Percentiles rank a stretch among this genome's conserved stretches.
phyloP scores from a whole-genome alignment of 768 basidiomycete genomes.

The Mycena haematopus region DNA sequence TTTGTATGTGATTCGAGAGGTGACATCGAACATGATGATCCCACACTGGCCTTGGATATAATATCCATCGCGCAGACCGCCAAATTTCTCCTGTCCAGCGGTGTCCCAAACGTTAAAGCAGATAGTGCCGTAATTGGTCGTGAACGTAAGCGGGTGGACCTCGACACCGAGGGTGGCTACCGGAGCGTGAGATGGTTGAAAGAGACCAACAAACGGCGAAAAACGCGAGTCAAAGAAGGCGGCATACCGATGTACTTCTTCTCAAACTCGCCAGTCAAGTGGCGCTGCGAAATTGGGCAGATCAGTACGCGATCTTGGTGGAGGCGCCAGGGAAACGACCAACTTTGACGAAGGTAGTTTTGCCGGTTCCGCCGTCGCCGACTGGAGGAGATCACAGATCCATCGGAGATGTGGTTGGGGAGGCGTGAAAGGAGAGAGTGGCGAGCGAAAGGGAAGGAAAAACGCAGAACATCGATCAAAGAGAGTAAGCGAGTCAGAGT shows the following conservation, averaged over 20 bases:
- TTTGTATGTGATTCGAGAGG: constrained; percentile 99
- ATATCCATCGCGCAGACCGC: constrained; percentile 96
- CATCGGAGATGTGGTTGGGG: constrained; percentile 24
- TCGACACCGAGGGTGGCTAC: constrained; percentile 99
- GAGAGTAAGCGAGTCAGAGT: constrained; percentile 38
- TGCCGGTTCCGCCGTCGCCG: constrained; percentile 96
- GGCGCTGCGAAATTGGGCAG: constrained; percentile 65
- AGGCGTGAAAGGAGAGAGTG: constrained; percentile 27
- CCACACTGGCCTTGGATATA: constrained; percentile 99
- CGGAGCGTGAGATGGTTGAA: constrained; percentile 26
- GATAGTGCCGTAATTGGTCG: constrained; percentile 98
- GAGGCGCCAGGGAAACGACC: constrained; percentile 29
- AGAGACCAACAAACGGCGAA: background rate
- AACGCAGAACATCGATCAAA: constrained; percentile 60
- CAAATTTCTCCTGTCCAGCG: constrained; percentile 99
- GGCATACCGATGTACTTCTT: constrained; percentile 97
- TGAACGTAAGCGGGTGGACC: constrained; percentile 94
- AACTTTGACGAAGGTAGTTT: constrained; percentile 99
- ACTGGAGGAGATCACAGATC: constrained; percentile 54
- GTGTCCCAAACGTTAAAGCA: constrained; percentile 99
- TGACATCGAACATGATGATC: constrained; percentile 99
- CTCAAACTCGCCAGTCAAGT: constrained; percentile 99
- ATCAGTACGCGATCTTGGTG: constrained; percentile 66
- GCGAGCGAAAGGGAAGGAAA: constrained; percentile 26
- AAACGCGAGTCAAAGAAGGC: constrained; percentile 24